Base-by-base conservation (phyloP, 805 yeast genomes). In the Wickerhamiella vanderwaltii region DNA sequence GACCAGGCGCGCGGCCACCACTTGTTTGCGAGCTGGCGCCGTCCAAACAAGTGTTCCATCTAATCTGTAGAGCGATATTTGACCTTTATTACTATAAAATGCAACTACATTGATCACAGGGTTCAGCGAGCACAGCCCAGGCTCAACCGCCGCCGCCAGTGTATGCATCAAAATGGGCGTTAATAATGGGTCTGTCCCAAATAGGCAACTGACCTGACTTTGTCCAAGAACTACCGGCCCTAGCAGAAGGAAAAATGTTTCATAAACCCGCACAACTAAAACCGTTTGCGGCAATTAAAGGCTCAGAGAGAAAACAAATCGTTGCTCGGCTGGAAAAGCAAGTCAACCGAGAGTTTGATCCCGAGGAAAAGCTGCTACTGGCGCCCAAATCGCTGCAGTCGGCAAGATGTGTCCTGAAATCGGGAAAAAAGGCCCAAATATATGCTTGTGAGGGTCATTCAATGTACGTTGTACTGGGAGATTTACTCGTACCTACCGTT, bases 261-360 rank as follows among this genome's bases (percentile, higher is more conserved):
- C 46, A 54, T 11, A 54, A 52, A 37, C 52, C 51, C 20, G 54
- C 55, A 11, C 28, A 41, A 15, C 65, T 79, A 44, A 87, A 86
- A 61, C 77, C 93, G 3, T 65, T 75, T 39, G 72, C 94, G 16
- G 83, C 84, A 51, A 66, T 91, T 45, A 86, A 85, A 59, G 73
- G 83, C 11, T 80, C 94, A 0, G 96, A 85, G 49, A 65, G 91
- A 30, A 71, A 82, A 48, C 69, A 68, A 47, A 57, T 78, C 19
- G 57, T 75, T 9, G 50, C 57, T 4, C 51, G 56, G 4, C 64
- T 79, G 23, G 64, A 74, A 48, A 50, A 58, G 17, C 55, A 51
- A 22, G 75, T 67, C 49, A 43, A 37, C 2, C 32, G 47, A 3
- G 44, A 26, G 17, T 25, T 38, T 9, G 50, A 23, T 19, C 35